Evolutionary conservation across 2,329 filamentous ascomycete genomes (phyloP).

Genomic region (Chlorencoelia australis): DNA sequence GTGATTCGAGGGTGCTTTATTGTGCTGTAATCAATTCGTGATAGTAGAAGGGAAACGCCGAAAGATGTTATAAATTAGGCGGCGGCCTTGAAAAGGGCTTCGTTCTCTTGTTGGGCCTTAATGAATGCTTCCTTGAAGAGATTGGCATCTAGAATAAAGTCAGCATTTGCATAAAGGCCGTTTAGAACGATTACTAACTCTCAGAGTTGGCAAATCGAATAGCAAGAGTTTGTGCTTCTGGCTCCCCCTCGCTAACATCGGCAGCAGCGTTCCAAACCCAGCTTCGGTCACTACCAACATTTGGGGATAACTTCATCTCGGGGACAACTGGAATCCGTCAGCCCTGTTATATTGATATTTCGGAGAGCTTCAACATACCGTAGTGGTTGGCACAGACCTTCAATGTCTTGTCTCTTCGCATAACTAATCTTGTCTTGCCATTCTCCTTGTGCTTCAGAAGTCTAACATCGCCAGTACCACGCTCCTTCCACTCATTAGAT

Average conservation of each 20-base stretch:
- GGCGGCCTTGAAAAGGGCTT: constrained; percentile 68
- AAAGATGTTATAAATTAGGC: constrained; percentile 11
- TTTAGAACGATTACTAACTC: constrained; percentile 49
- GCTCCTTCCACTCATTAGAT: constrained; percentile 95
- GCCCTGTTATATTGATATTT: constrained; percentile 4
- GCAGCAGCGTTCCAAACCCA: constrained; percentile 99
- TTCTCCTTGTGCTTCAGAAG: constrained; percentile 99
- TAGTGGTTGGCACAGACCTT: constrained; percentile 99
- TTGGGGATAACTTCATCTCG: constrained; percentile 97
- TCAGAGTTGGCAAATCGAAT: constrained; percentile 97
- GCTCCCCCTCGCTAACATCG: constrained; percentile 96
- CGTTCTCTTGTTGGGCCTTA: constrained; percentile 94
- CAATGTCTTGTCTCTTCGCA: constrained; percentile 98
- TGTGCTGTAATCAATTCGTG: constrained; percentile 12
- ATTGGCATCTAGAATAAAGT: constrained; percentile 65
- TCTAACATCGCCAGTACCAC: constrained; percentile 90
- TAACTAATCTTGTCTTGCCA: constrained; percentile 92
- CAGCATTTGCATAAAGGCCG: constrained; percentile 5
- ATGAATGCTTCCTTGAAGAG: constrained; percentile 96
- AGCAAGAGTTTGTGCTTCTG: constrained; percentile 89
- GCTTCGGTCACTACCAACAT: constrained; percentile 94
- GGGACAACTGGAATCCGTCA: constrained; percentile 60
- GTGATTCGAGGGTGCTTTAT: constrained; percentile 16
- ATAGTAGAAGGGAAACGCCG: constrained; percentile 10
- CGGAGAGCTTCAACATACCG: constrained; percentile 47